Evolutionary conservation across 306 rosid genomes (phyloP).

Genomic region (Cicer cuneatum): DNA sequence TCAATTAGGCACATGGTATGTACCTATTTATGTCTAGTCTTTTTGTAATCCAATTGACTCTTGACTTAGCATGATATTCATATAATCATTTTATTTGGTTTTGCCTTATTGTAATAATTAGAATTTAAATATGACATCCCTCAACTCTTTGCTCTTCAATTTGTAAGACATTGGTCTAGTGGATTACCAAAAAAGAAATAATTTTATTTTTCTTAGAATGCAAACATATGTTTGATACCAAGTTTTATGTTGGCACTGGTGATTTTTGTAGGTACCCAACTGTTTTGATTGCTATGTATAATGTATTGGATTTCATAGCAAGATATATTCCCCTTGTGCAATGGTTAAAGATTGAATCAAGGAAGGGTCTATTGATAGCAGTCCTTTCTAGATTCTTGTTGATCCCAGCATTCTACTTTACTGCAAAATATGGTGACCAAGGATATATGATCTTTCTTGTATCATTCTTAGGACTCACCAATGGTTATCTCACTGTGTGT

Average conservation of each 20-base stretch:
- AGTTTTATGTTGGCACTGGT: neutral
- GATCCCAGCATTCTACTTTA: constrained; percentile 79
- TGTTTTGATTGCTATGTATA: constrained; percentile 73
- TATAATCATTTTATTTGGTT: too few relatives aligned
- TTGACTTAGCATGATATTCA: too few relatives aligned
- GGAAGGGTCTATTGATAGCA: constrained; percentile 61
- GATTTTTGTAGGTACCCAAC: constrained; percentile 70
- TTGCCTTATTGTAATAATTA: too few relatives aligned
- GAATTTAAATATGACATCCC: neutral
- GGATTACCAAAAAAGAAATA: too few relatives aligned
- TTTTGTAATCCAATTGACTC: too few relatives aligned
- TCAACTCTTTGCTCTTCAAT: too few relatives aligned
- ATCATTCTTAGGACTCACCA: constrained; percentile 74
- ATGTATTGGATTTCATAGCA: constrained; percentile 60
- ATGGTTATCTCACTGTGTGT: constrained; percentile 85
- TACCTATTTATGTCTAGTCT: constrained; percentile 7
- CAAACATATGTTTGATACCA: neutral
- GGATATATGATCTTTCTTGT: constrained; percentile 86
- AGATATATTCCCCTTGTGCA: constrained; percentile 72
- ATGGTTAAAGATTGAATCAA: constrained; percentile 70
- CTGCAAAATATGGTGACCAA: constrained; percentile 81
- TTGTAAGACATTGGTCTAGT: too few relatives aligned
- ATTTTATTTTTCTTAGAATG: too few relatives aligned
- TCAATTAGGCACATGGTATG: constrained; percentile 75
- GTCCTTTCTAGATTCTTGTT: constrained; percentile 59